These are phyloP conservation scores for Ophiocordyceps robertsii DNA, from an alignment of 2,329 filamentous ascomycete genomes.

Conservation along the genomic window DNA sequence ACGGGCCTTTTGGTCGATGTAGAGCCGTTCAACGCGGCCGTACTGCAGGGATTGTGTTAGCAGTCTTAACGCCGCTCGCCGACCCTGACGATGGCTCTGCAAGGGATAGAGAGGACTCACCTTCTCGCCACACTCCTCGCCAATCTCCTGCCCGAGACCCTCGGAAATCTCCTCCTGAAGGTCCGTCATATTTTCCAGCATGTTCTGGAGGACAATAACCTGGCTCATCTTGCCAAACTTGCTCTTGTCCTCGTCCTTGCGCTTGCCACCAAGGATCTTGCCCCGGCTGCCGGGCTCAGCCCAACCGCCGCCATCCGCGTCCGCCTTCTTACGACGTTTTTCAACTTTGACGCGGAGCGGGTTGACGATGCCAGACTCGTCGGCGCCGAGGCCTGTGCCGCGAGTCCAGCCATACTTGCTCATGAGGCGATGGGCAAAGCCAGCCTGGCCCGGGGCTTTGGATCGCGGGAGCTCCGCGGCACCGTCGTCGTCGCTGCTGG, in stretches of 20 bases:
- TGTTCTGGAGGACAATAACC: slow-evolving; percentile 70
- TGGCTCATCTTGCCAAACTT: slow-evolving; percentile 64
- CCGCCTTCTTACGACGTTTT: slow-evolving; percentile 67
- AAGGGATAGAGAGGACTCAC: slow-evolving; percentile 18
- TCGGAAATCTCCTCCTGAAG: slow-evolving; percentile 64
- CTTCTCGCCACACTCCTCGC: slow-evolving; percentile 80
- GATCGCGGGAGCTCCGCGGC: slow-evolving; percentile 35
- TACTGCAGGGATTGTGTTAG: slow-evolving; percentile 37
- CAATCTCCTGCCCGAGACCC: slow-evolving; percentile 82
- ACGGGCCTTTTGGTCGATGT: slow-evolving; percentile 50
- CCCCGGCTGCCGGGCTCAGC: slow-evolving; percentile 55
- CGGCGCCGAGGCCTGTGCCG: slow-evolving; percentile 75
- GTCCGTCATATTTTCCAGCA: slow-evolving; percentile 72
- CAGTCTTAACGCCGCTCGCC: neutral
- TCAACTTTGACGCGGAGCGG: slow-evolving; percentile 75
- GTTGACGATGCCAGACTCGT: slow-evolving; percentile 69
- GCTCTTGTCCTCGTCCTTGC: slow-evolving; percentile 26
- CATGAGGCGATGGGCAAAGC: slow-evolving; percentile 81
- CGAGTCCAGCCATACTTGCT: slow-evolving; percentile 88
- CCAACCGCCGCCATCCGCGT: slow-evolving; percentile 69
- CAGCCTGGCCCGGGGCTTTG: slow-evolving; percentile 62
- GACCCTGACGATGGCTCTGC: neutral
- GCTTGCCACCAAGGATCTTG: slow-evolving; percentile 68
- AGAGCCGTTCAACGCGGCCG: slow-evolving; percentile 67
- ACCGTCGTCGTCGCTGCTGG: slow-evolving; percentile 15